Evolutionary conservation across 2,329 filamentous ascomycete species (phyloP).

Genomic region (Fusarium setosum): DNA sequence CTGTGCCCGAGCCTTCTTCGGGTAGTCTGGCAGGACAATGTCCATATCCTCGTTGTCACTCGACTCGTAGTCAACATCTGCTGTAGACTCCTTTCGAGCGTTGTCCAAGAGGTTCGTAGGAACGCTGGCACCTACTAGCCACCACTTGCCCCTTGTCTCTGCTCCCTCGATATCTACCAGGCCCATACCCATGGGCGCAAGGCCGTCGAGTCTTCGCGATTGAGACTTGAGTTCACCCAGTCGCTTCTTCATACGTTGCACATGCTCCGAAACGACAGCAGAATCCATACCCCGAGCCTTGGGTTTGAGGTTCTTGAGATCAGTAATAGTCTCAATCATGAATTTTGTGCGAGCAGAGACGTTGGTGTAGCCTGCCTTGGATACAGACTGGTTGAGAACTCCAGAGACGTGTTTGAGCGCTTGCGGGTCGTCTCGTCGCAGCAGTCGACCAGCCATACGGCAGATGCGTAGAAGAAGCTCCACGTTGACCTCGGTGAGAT

Average conservation of each 20-base stretch:
- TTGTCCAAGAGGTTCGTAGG: constrained; percentile 51
- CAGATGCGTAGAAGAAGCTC: constrained; percentile 89
- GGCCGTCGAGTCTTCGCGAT: constrained; percentile 71
- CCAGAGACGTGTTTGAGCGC: constrained; percentile 89
- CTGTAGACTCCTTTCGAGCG: constrained; percentile 37
- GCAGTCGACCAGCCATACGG: constrained; percentile 81
- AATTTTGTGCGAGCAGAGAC: constrained; percentile 92
- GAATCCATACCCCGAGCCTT: constrained; percentile 80
- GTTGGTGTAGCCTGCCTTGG: constrained; percentile 73
- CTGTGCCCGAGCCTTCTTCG: constrained; percentile 79
- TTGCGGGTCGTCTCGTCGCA: constrained; percentile 89
- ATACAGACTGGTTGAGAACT: constrained; percentile 78
- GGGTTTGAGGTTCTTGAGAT: constrained; percentile 92
- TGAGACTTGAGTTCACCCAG: constrained; percentile 79
- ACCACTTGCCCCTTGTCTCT: constrained; percentile 95
- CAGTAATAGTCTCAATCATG: constrained; percentile 96
- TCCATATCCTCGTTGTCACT: constrained; percentile 61
- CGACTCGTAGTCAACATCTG: constrained; percentile 35
- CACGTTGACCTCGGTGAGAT: constrained; percentile 86
- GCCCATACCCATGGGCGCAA: constrained; percentile 84
- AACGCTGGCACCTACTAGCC: constrained; percentile 98
- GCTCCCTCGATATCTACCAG: constrained; percentile 85
- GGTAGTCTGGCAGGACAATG: constrained; percentile 72
- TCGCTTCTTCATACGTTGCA: constrained; percentile 88
- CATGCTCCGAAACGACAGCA: constrained; percentile 81